These are phyloP conservation scores for Ceratonia siliqua DNA, from an alignment of 306 rosid species.

Conservation along the genomic window DNA sequence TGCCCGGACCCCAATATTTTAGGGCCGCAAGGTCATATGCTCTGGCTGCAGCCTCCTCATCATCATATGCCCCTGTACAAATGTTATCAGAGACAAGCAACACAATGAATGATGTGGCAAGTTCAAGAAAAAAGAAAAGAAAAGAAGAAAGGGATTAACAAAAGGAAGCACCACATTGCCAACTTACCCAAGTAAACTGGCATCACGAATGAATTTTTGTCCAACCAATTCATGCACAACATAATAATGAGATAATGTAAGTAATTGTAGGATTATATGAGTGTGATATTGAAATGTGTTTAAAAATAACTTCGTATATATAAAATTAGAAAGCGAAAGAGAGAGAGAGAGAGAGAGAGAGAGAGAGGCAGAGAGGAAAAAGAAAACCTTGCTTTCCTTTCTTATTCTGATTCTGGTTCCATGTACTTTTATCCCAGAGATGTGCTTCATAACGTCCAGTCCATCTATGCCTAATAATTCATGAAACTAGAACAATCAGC, in stretches of 20 bases:
- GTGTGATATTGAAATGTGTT: neutral
- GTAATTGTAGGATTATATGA: conserved; percentile 16
- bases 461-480: conserved; percentile 92
- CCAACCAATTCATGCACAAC: conserved; percentile 51
- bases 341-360: conserved; percentile 10
- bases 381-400: conserved; percentile 94
- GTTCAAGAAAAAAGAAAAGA: neutral
- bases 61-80: conserved; percentile 89
- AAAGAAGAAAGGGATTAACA: neutral
- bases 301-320: neutral
- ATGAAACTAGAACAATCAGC: conserved; percentile 5
- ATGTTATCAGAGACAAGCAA: conserved; percentile 18
- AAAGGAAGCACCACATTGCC: neutral
- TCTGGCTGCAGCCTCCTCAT: conserved; percentile 99
- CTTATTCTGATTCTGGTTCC: conserved; percentile 99
- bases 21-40: conserved; percentile 99
- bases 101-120: conserved; percentile 6
- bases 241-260: conserved; percentile 39
- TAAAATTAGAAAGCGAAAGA: neutral
- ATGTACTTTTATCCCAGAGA: conserved; percentile 99
- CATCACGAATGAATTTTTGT: conserved; percentile 34
- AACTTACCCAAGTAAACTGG: conserved; percentile 97
- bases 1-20: conserved; percentile 99
- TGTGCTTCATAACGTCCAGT: conserved; percentile 99
- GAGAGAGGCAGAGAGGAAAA: conserved; percentile 7